Conservation (phyloP, 2,329 filamentous ascomycete species). For the Fusarium napiforme region DNA sequence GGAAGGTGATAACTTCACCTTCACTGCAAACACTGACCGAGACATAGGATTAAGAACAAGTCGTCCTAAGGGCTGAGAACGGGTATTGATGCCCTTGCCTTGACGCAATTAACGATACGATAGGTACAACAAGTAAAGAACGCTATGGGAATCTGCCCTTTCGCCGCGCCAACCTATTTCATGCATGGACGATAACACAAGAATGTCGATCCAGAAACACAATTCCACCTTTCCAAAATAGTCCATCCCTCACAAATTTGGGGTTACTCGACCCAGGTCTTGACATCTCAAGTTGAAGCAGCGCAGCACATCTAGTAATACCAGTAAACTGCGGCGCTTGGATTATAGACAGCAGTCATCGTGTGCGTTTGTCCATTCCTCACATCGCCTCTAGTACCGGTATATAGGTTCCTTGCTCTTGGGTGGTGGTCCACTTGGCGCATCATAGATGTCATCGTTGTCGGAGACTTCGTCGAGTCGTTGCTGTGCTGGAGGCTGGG, state of each 20-base stretch:
- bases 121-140: conserved; percentile 34
- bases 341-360: neutral
- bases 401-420: conserved; percentile 53
- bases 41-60: neutral
- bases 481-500: conserved; percentile 27
- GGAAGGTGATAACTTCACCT: neutral
- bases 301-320: neutral
- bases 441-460: conserved; percentile 55
- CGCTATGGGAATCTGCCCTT: conserved; percentile 41
- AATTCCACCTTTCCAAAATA: conserved; percentile 16
- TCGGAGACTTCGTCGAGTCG: conserved; percentile 46
- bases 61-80: neutral
- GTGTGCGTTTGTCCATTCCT: neutral
- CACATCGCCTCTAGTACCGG: conserved; percentile 44
- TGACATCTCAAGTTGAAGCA: conserved; percentile 3
- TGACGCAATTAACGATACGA: conserved; percentile 11
- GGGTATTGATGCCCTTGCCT: conserved; percentile 14
- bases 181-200: conserved; percentile 35
- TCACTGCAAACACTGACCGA: neutral
- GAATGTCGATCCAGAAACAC: conserved; percentile 24
- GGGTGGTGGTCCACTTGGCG: conserved; percentile 42
- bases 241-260: neutral
- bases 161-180: conserved; percentile 40
- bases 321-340: neutral
- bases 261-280: neutral